Conservation (phyloP, 2,329 filamentous ascomycete genomes). For the Pseudogymnoascus pannorum region DNA sequence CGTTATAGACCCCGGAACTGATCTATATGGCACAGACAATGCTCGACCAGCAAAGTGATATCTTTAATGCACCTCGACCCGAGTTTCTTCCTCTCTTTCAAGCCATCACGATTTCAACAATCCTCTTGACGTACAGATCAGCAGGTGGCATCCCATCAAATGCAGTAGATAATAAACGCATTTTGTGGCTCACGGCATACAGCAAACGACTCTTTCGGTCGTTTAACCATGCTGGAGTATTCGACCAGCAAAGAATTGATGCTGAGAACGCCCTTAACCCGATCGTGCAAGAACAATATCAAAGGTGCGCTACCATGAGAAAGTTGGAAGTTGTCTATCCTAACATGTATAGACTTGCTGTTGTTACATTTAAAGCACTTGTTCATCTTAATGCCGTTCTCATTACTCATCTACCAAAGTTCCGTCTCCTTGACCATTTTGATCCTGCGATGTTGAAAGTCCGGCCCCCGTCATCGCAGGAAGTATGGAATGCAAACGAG, state of each 20-base stretch:
- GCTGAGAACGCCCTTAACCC: background rate
- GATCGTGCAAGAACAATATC: background rate
- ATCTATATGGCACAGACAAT: background rate
- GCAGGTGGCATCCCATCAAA: background rate
- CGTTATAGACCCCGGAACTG: background rate
- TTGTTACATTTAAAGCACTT: background rate
- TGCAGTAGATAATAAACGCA: background rate
- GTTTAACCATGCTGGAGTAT: background rate
- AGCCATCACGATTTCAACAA: background rate
- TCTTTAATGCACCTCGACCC: background rate
- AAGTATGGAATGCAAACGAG: background rate
- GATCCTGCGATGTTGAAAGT: background rate
- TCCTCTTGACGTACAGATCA: background rate
- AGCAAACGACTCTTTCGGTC: background rate
- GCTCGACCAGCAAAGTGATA: background rate
- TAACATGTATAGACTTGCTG: background rate
- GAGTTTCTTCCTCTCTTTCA: background rate
- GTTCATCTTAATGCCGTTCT: background rate
- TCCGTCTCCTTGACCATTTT: background rate
- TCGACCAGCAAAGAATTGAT: background rate
- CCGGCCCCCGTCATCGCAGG: background rate
- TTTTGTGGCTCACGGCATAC: background rate
- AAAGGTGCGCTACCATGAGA: background rate
- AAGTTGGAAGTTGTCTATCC: background rate
- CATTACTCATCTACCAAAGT: background rate